These are phyloP conservation scores for Hawksworthiomyces lignivorus DNA, from an alignment of 2,329 filamentous ascomycete genomes.

Conservation along the genomic window DNA sequence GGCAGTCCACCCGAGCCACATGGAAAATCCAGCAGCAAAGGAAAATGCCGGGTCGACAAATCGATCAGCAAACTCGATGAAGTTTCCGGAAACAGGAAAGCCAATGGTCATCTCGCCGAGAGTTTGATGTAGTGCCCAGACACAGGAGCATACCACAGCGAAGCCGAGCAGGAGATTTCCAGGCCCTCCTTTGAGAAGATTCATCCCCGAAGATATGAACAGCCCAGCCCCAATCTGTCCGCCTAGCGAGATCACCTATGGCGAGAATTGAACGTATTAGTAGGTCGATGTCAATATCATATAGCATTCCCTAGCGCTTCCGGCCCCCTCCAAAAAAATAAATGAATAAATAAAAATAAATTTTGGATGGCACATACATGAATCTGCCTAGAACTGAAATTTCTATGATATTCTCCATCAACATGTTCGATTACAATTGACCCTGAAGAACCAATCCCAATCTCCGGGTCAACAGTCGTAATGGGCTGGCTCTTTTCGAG, in stretches of 20 bases:
- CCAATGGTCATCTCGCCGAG: constrained; percentile 10
- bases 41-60: constrained; percentile 10
- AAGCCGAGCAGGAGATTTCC: constrained; percentile 5
- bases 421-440: too few species aligned
- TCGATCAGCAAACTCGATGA: constrained; percentile 7
- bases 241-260: constrained; percentile 6
- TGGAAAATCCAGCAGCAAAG: constrained; percentile 5
- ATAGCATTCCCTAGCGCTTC: too few species aligned
- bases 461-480: too few species aligned
- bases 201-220: constrained; percentile 9
- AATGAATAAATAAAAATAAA: not conserved
- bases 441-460: too few species aligned
- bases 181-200: constrained; percentile 5
- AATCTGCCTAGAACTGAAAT: constrained; percentile 1
- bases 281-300: too few species aligned
- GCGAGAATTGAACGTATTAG: too few species aligned
- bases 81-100: constrained; percentile 5
- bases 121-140: constrained; percentile 7
- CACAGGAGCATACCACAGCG: constrained; percentile 4
- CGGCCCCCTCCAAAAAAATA: too few species aligned
- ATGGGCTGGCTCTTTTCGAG: too few species aligned
- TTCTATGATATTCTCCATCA: too few species aligned
- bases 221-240: constrained; percentile 9
- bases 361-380: not conserved
- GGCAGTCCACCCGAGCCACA: constrained; percentile 5